phyloP scores from a whole-genome alignment of 2,329 filamentous ascomycete genomes.

The Penicillium sp. region DNA sequence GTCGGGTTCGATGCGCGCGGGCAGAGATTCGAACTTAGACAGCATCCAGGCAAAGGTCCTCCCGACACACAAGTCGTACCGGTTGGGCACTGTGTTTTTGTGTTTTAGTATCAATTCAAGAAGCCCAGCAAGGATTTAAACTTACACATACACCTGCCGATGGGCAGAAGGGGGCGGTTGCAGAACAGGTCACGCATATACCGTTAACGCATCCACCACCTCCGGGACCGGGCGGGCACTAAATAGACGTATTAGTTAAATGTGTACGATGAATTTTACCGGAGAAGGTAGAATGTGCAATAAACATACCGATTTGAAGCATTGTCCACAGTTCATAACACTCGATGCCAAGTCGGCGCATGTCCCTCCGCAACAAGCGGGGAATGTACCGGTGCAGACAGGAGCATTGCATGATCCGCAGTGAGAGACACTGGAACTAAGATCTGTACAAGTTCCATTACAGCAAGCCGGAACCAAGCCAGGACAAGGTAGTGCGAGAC shows the following conservation, averaged over 20 bases:
- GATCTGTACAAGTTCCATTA: conserved; percentile 14
- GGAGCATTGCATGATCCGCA: conserved; percentile 19
- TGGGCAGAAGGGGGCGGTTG: conserved; percentile 14
- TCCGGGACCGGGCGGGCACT: conserved; percentile 18
- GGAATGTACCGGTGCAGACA: conserved; percentile 9
- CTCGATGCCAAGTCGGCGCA: conserved; percentile 12
- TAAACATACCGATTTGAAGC: conserved; percentile 10
- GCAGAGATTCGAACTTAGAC: conserved; percentile 15
- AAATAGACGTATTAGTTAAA: conserved; percentile 1
- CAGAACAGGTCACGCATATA: conserved; percentile 12
- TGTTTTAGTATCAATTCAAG: neutral
- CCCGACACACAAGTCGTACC: conserved; percentile 16
- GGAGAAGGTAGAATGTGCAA: neutral
- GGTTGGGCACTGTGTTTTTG: conserved; percentile 10
- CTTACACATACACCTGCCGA: conserved; percentile 23
- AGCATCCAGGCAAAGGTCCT: conserved; percentile 21
- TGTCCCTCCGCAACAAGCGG: conserved; percentile 13
- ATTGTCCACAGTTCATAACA: conserved; percentile 12
- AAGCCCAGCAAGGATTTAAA: neutral
- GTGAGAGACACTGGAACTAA: conserved; percentile 10
- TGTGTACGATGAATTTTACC: neutral
- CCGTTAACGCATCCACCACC: conserved; percentile 20
- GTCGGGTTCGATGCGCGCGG: conserved; percentile 15
- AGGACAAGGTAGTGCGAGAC: conserved; percentile 7
- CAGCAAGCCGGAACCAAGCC: conserved; percentile 19